Percentiles rank a stretch among this genome's conserved stretches.
phyloP scores from a whole-genome alignment of 495 filamentous ascomycete genomes.

The Xylaria telfairii region DNA sequence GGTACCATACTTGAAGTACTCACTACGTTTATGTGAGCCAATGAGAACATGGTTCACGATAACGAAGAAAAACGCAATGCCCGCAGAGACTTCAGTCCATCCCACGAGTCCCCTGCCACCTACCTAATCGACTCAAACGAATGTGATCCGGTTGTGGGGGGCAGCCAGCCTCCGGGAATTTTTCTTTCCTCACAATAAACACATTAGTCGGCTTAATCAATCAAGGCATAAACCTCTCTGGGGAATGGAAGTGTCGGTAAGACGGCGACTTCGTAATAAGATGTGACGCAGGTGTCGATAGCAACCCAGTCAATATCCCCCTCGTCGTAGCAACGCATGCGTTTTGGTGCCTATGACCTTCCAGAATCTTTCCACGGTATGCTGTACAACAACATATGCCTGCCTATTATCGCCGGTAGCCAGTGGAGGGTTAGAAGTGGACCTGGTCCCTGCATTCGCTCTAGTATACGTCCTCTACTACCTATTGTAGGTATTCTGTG shows the following conservation, averaged over 20 bases:
- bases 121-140: slow-evolving; percentile 25
- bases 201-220: slow-evolving; percentile 1
- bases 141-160: slow-evolving; percentile 13
- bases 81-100: slow-evolving; percentile 11
- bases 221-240: slow-evolving; percentile 2
- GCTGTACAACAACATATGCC: not conserved
- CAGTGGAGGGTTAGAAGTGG: slow-evolving; percentile 1
- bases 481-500: not conserved
- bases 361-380: slow-evolving; percentile 18
- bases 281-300: not conserved
- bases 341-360: slow-evolving; percentile 3
- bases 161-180: slow-evolving; percentile 7
- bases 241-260: slow-evolving; percentile 2
- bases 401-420: slow-evolving; percentile 6
- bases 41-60: slow-evolving; percentile 14
- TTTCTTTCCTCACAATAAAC: not conserved
- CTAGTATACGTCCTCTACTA: no score
- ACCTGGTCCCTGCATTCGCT: slow-evolving; percentile 21
- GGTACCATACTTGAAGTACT: slow-evolving; percentile 10
- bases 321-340: not conserved
- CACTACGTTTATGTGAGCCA: slow-evolving; percentile 1
- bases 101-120: slow-evolving; percentile 8
- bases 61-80: slow-evolving; percentile 1
- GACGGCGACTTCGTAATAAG: not conserved
- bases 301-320: not conserved